Evolutionary conservation across 345 rosid genomes (phyloP), one percentile per base, ranked within the genome.

Genomic region (Gynandropsis gynandra): DNA sequence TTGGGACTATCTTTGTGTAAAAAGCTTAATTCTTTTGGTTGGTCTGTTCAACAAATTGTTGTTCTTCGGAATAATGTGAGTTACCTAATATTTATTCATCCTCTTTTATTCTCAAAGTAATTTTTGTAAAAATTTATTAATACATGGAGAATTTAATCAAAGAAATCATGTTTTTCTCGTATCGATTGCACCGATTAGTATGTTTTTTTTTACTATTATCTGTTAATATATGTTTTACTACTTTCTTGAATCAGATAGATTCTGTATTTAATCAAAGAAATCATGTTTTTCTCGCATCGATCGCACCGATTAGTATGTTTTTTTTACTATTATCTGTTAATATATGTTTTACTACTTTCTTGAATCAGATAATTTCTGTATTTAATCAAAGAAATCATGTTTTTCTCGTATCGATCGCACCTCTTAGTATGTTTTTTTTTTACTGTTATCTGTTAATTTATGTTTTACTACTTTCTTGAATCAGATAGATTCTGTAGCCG

Each of bases 401-500:
- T 10, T 37, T 37, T 8, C 15, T 37, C 41, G 15, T 10, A 37
- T 37, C 41, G 9, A 10, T 13, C 41, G 1, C 41, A 13, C 4
- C 15, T 37, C 15, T 37, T 4, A 37, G 41, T 10, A 49, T 36
- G 19, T n/a, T 55, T 56, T 74, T 29, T 49, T 20, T n/a, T n/a
- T n/a, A n/a, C n/a, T n/a, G n/a, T n/a, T n/a, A n/a, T n/a, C n/a
- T n/a, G n/a, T n/a, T n/a, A n/a, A n/a, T n/a, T n/a, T n/a, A 13
- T 18, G 33, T 27, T 64, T 72, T 66, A 9, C 37, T 16, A 63
- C 32, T 66, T 52, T 56, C 54, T 40, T 57, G 55, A 47, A 72
- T 50, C 79, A 92, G 98, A 68, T 87, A 65, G 98, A 92, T 78
- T 80, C 86, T 42, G 98, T 92, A 50, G 95, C 97, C 39, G 96